Evolutionary conservation across 345 rosid species (phyloP).

Genomic region (Odontarrhena argentea): DNA sequence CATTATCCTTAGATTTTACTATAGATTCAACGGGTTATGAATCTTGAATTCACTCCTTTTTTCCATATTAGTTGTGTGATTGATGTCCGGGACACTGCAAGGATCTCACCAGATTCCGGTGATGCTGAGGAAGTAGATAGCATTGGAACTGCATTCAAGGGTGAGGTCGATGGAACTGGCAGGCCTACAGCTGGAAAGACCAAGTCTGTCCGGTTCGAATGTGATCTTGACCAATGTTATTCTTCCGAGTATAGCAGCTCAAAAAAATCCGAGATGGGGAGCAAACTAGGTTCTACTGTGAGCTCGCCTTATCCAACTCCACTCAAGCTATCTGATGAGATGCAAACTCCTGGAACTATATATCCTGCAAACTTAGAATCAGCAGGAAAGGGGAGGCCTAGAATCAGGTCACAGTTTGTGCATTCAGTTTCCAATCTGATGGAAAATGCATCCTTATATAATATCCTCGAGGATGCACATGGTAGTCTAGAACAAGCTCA

Average conservation of each 20-base stretch:
- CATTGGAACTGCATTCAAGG: slow-evolving; percentile 38
- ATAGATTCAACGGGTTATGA: slow-evolving; percentile 3
- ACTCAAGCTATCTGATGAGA: slow-evolving; percentile 74
- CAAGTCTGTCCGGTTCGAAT: slow-evolving; percentile 77
- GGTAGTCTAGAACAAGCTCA: slow-evolving; percentile 41
- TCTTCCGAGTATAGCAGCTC: slow-evolving; percentile 46
- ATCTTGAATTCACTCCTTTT: slow-evolving; percentile 18
- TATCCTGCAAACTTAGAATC: slow-evolving; percentile 60
- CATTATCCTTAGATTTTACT: slow-evolving; percentile 10
- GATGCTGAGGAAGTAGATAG: slow-evolving; percentile 44
- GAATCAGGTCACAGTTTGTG: slow-evolving; percentile 79
- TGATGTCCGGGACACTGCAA: slow-evolving; percentile 42
- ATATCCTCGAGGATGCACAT: slow-evolving; percentile 40
- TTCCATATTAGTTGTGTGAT: slow-evolving; percentile 53
- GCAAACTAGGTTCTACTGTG: slow-evolving; percentile 43
- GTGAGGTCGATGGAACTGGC: slow-evolving; percentile 33
- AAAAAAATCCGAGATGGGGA: slow-evolving; percentile 44
- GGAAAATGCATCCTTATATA: slow-evolving; percentile 54
- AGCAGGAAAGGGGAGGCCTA: slow-evolving; percentile 51
- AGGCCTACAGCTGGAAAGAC: slow-evolving; percentile 50
- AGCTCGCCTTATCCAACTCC: slow-evolving; percentile 79
- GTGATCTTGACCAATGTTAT: slow-evolving; percentile 52
- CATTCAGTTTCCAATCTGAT: slow-evolving; percentile 53
- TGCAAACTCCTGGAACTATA: slow-evolving; percentile 98
- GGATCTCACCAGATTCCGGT: slow-evolving; percentile 43